phyloP scores from a whole-genome alignment of 2,329 filamentous ascomycete species.

The Sphaerulina musiva region DNA sequence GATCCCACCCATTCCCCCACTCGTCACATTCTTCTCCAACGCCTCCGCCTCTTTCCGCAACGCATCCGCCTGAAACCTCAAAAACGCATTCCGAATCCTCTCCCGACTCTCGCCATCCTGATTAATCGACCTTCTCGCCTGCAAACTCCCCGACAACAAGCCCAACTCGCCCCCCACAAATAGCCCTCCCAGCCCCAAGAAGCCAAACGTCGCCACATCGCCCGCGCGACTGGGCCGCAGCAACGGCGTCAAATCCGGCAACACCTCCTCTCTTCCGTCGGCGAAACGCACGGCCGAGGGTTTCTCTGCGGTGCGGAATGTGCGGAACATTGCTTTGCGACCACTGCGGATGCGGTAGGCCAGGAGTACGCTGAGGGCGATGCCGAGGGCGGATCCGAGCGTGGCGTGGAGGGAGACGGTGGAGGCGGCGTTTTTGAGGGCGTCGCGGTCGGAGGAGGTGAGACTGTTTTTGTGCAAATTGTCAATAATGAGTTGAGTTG shows the following conservation, averaged over 20 bases:
- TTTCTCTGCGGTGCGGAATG: conserved; percentile 55
- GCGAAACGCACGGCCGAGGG: conserved; percentile 58
- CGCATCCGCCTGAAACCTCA: conserved; percentile 57
- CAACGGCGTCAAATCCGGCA: conserved; percentile 56
- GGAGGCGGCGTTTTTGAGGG: conserved; percentile 49
- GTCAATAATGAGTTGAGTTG: not conserved
- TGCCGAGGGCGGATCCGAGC: conserved; percentile 54
- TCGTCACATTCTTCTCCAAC: conserved; percentile 59
- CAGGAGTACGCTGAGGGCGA: conserved; percentile 53
- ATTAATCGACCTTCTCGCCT: conserved; percentile 49
- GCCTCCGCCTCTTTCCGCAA: conserved; percentile 53
- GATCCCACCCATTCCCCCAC: conserved; percentile 46
- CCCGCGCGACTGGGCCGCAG: conserved; percentile 53
- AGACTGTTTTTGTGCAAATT: conserved; percentile 35
- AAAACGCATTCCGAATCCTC: conserved; percentile 58
- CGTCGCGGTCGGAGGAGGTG: conserved; percentile 52
- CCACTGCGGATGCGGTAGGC: conserved; percentile 53
- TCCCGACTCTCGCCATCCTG: conserved; percentile 48
- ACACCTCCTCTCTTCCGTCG: conserved; percentile 52
- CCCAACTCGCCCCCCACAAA: conserved; percentile 61
- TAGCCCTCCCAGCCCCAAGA: conserved; percentile 56
- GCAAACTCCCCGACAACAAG: conserved; percentile 51
- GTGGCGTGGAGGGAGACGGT: conserved; percentile 51
- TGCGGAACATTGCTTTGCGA: conserved; percentile 54
- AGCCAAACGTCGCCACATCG: conserved; percentile 57